Conservation (phyloP, 2,329 filamentous ascomycete species). For the Calonectria pseudoreteaudii region DNA sequence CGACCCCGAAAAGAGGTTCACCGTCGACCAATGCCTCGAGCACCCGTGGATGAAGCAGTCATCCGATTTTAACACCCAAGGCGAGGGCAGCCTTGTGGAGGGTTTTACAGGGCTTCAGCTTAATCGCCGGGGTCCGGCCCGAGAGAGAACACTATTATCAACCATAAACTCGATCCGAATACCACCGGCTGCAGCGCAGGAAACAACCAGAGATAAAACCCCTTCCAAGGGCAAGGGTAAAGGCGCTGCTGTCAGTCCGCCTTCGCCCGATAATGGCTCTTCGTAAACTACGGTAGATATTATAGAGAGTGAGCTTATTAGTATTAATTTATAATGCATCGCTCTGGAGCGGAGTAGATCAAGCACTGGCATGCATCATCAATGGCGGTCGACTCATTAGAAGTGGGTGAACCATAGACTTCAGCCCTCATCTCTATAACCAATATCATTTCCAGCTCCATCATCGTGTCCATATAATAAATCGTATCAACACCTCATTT, state of each 20-base stretch:
- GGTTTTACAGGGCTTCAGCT: background rate
- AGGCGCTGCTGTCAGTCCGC: background rate
- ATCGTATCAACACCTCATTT: background rate
- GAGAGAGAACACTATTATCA: background rate
- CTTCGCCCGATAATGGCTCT: background rate
- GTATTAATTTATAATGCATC: background rate
- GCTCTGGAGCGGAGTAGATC: background rate
- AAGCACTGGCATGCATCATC: background rate
- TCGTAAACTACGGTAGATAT: background rate
- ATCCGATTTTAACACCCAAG: too few species aligned
- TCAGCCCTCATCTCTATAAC: background rate
- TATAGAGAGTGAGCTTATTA: background rate
- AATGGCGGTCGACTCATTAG: background rate
- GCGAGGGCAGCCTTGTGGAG: background rate
- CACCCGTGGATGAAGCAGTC: background rate
- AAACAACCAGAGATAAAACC: background rate
- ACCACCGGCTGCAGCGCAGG: background rate
- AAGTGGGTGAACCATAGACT: background rate
- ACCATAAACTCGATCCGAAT: background rate
- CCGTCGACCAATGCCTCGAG: background rate
- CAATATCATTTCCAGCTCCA: background rate
- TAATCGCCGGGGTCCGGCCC: background rate
- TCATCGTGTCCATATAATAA: background rate
- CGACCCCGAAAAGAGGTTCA: background rate
- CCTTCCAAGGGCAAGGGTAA: background rate